Conservation (phyloP, 106 monocot species). For the Acorus gramineus region DNA sequence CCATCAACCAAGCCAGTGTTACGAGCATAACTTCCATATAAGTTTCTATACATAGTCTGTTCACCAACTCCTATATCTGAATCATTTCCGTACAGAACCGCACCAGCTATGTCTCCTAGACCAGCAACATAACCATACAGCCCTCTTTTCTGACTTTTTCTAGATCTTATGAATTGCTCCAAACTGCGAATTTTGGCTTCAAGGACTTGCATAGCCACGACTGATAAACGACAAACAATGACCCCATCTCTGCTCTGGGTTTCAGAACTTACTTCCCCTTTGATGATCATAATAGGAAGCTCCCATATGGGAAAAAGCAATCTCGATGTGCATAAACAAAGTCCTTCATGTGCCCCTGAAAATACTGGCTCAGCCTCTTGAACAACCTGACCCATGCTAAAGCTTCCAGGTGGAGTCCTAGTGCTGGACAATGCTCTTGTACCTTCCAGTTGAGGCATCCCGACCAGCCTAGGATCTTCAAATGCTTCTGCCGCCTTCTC, state of each 20-base stretch:
- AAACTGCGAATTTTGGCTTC: conserved; percentile 76
- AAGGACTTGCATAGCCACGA: conserved; percentile 55
- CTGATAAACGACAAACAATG: conserved; percentile 53
- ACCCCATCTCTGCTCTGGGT: conserved; percentile 37
- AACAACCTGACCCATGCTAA: conserved; percentile 98
- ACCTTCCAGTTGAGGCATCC: conserved; percentile 74
- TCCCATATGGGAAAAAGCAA: conserved; percentile 94
- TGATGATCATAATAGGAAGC: conserved; percentile 56
- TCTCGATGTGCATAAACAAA: conserved; percentile 88
- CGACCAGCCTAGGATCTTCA: conserved; percentile 89
- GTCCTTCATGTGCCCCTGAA: conserved; percentile 93
- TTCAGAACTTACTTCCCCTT: conserved; percentile 29
- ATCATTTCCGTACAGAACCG: conserved; percentile 58
- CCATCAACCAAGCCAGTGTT: conserved; percentile 21
- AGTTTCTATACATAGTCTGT: conserved; percentile 19
- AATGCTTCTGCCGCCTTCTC: conserved; percentile 92
- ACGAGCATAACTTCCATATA: conserved; percentile 15
- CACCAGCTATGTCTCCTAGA: conserved; percentile 63
- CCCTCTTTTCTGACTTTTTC: conserved; percentile 88
- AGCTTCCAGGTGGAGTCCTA: conserved; percentile 63
- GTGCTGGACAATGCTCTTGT: conserved; percentile 35
- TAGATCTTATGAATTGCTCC: conserved; percentile 79
- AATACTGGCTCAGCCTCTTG: conserved; percentile 91
- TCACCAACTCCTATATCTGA: conserved; percentile 21
- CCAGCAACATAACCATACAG: conserved; percentile 94